phyloP scores from a whole-genome alignment of 495 filamentous ascomycete species.

The Penicillium macrosclerotiorum region DNA sequence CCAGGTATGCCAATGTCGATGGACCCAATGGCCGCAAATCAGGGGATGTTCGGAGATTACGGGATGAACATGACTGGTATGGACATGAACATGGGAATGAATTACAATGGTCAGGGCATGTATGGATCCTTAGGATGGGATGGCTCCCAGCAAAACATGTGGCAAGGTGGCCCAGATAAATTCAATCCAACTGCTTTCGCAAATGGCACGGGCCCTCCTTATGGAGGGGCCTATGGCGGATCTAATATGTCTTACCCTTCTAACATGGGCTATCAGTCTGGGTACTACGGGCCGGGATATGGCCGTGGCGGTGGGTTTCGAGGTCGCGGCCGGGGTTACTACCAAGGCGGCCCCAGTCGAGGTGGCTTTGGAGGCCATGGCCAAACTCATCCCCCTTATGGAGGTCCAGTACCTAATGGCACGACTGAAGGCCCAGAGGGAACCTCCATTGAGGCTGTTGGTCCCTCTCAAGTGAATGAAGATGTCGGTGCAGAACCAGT shows the following conservation, averaged over 20 bases:
- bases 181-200: conserved; percentile 67
- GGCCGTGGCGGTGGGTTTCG: conserved; percentile 59
- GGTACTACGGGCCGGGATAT: conserved; percentile 56
- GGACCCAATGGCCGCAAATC: conserved; percentile 83
- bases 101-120: conserved; percentile 65
- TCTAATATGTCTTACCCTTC: conserved; percentile 64
- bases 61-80: conserved; percentile 92
- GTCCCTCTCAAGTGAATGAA: conserved; percentile 4
- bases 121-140: conserved; percentile 61
- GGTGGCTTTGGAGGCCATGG: conserved; percentile 47
- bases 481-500: conserved; percentile 17
- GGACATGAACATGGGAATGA: conserved; percentile 83
- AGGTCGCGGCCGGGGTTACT: conserved; percentile 64
- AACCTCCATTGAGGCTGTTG: not conserved
- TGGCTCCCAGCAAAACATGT: conserved; percentile 59
- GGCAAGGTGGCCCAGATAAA: conserved; percentile 72
- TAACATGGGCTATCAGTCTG: conserved; percentile 60
- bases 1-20: conserved; percentile 78
- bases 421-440: not conserved
- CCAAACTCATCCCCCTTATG: conserved; percentile 37
- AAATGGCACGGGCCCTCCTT: conserved; percentile 83
- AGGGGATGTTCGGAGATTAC: conserved; percentile 86
- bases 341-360: conserved; percentile 52
- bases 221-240: conserved; percentile 76
- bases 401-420: conserved; percentile 29